Conservation (phyloP, 2,329 filamentous ascomycete genomes). For the Aspergillus chevalieri region DNA sequence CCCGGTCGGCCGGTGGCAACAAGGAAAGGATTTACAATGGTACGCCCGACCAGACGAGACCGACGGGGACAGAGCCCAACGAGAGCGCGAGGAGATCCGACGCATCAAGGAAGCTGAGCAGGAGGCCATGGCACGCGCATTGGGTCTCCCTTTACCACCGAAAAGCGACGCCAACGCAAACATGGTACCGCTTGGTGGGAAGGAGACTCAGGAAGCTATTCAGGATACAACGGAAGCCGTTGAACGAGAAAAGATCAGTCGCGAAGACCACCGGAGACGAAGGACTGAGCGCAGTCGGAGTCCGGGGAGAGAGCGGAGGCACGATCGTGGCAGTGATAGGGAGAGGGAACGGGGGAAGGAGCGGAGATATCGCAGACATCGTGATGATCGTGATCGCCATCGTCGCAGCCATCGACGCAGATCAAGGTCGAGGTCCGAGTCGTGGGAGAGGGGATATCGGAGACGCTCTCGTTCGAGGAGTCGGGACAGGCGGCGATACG, state of each 20-base stretch:
- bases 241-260: slow-evolving; percentile 9
- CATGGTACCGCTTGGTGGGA: slow-evolving; percentile 56
- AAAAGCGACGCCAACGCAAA: slow-evolving; percentile 58
- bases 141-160: slow-evolving; percentile 68
- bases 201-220: slow-evolving; percentile 51
- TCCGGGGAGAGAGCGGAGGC: slow-evolving; percentile 23
- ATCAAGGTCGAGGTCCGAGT: slow-evolving; percentile 20
- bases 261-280: slow-evolving; percentile 17
- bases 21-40: slow-evolving; percentile 64
- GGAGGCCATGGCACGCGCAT: slow-evolving; percentile 75
- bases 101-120: slow-evolving; percentile 87
- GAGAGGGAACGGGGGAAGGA: slow-evolving; percentile 30
- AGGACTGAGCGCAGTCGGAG: slow-evolving; percentile 30
- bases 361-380: slow-evolving; percentile 41
- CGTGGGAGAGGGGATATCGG: slow-evolving; percentile 19
- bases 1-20: slow-evolving; percentile 86
- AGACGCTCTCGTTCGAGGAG: slow-evolving; percentile 26
- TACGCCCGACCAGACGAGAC: slow-evolving; percentile 56
- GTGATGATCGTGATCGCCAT: slow-evolving; percentile 23
- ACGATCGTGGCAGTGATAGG: slow-evolving; percentile 22
- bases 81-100: slow-evolving; percentile 69
- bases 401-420: slow-evolving; percentile 29
- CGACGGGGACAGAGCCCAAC: slow-evolving; percentile 39
- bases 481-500: slow-evolving; percentile 18
- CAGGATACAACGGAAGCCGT: slow-evolving; percentile 31